phyloP scores from a whole-genome alignment of 2,329 filamentous ascomycete species.

The Fusarium duplospermum region DNA sequence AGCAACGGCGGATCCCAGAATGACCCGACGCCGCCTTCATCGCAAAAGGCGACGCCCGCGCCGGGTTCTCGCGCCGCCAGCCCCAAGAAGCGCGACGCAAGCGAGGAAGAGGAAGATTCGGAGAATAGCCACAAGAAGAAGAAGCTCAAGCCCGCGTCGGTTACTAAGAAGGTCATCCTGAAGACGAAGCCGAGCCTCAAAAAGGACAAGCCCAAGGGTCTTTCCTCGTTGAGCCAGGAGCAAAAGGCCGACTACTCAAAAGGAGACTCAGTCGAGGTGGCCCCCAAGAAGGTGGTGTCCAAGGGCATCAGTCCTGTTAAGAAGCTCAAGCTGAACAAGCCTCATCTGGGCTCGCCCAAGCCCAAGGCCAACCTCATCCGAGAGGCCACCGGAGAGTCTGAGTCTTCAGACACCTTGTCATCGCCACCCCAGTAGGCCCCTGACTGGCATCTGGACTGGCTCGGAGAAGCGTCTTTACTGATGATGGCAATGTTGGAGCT shows the following conservation, averaged over 20 bases:
- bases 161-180: conserved; percentile 66
- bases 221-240: conserved; percentile 63
- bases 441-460: background rate
- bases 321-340: conserved; percentile 58
- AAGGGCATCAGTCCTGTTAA: conserved; percentile 56
- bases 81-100: conserved; percentile 68
- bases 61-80: conserved; percentile 66
- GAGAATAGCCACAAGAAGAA: conserved; percentile 68
- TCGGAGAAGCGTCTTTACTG: background rate
- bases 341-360: conserved; percentile 60
- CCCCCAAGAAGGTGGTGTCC: conserved; percentile 50
- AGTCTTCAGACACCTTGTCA: conserved; percentile 67
- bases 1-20: conserved; percentile 67
- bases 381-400: conserved; percentile 63
- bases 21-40: conserved; percentile 70
- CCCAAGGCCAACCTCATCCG: conserved; percentile 59
- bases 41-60: conserved; percentile 71
- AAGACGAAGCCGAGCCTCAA: conserved; percentile 64
- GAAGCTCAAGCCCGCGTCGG: conserved; percentile 60
- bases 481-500: conserved; percentile 1
- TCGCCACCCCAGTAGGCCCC: conserved; percentile 57
- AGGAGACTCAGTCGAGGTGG: conserved; percentile 44
- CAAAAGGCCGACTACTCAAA: conserved; percentile 53
- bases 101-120: conserved; percentile 66
- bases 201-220: conserved; percentile 67